Conservation (phyloP, 2,329 filamentous ascomycete species). For the Diaporthe ilicicola region DNA sequence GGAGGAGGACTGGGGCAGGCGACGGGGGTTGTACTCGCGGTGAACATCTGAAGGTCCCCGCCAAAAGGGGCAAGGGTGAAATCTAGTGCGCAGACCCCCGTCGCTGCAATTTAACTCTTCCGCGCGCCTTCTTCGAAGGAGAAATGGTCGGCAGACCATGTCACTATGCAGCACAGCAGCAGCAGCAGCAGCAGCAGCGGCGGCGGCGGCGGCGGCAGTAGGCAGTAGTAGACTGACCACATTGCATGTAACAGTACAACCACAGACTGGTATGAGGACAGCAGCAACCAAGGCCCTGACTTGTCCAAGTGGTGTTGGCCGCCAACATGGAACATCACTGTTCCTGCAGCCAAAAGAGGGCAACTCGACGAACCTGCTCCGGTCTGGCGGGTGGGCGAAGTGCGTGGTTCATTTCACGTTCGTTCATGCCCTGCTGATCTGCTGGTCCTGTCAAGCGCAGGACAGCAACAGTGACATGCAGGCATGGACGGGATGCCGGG, state of each 20-base stretch:
- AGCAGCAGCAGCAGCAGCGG: too few species aligned
- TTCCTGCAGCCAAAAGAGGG: background rate
- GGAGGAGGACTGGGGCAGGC: constrained; percentile 34
- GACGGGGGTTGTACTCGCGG: constrained; percentile 23
- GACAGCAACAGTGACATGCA: constrained; percentile 14
- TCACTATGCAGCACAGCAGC: background rate
- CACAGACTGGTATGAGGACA: background rate
- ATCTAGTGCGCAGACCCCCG: constrained; percentile 27
- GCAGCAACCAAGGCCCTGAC: background rate
- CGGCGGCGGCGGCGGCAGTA: too few species aligned
- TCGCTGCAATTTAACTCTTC: constrained; percentile 24
- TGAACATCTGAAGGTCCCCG: constrained; percentile 22
- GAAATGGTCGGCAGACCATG: constrained; percentile 7
- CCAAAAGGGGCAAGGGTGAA: constrained; percentile 32
- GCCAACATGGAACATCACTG: background rate
- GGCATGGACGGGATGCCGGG: constrained; percentile 15
- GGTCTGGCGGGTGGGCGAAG: background rate
- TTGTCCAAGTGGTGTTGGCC: background rate
- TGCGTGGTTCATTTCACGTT: constrained; percentile 6
- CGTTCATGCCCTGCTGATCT: constrained; percentile 14
- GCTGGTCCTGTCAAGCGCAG: constrained; percentile 12
- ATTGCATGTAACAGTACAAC: background rate
- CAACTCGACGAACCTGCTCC: too few species aligned
- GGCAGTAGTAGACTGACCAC: background rate
- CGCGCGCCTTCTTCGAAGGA: constrained; percentile 16